Evolutionary conservation across 2,329 filamentous ascomycete genomes (phyloP), one percentile per base, ranked within the genome.

Genomic region (Fusarium beomiforme): DNA sequence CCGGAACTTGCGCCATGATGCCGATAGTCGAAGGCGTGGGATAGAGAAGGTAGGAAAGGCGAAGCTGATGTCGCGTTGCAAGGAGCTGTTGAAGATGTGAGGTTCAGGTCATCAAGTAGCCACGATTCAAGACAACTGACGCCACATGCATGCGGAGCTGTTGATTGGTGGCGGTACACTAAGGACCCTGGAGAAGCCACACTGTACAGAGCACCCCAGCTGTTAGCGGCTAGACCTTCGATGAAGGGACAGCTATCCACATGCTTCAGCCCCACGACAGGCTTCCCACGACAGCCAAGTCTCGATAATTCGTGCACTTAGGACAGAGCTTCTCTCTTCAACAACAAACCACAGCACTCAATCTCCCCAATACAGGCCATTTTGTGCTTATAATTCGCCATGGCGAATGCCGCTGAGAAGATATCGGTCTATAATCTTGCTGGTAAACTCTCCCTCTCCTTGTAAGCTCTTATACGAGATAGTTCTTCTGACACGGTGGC

Each of bases 1-100:
- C 91, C 73, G 92, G 89, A 74, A 92, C 87, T 85, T 96, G 91
- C 77, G 92, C 92, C 95, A 98, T 98, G 56, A 44, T 81, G 71
- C 71, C 51, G 41, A 50, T 31, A 31, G 46, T 64, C 24, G 55
- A 36, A 34, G 51, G 64, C 61, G 71, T 62, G 59, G 63, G 50
- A 50, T 61, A 55, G 23, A 39, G 41, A 54, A 50, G 47, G 41
- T 9, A 44, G 34, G 47, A 47, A 55, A 50, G 29, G 44, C 53
- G 51, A 60, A 36, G 54, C 49, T 63, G 71, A 57, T 46, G 70
- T 64, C 64, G 58, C 57, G 70, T 69, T 53, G 47, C 26, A 44
- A 71, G 36, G 16, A 59, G 69, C 47, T 69, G 56, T 72, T 59
- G 55, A 33, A 68, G 58, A 42, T 55, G 62, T 50, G 70, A 72